A percentile compares a stretch with the other conserved stretches of the same genome.
These are phyloP conservation scores for Daldinia loculata DNA, from an alignment of 495 filamentous ascomycete species.

Conservation along the genomic window DNA sequence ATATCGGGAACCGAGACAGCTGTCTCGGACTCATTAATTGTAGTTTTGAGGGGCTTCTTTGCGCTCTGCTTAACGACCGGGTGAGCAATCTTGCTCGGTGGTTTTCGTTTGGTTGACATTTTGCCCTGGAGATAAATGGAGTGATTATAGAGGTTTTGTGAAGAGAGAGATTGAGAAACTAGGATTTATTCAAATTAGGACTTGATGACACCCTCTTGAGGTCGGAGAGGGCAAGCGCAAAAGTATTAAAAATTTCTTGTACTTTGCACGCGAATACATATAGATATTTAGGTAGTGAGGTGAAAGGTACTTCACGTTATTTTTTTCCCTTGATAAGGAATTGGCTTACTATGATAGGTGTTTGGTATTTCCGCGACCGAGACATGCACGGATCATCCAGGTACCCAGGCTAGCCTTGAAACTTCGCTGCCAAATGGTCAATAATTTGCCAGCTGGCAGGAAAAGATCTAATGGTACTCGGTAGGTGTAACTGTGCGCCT, in stretches of 20 bases:
- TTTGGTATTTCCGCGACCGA: constrained; percentile 33
- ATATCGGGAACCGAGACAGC: constrained; percentile 60
- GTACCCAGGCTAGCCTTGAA: not conserved
- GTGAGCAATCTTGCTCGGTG: constrained; percentile 55
- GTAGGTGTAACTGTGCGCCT: constrained; percentile 2
- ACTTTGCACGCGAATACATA: constrained; percentile 17
- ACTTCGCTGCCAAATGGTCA: not conserved
- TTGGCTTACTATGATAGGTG: constrained; percentile 23
- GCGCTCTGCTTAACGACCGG: constrained; percentile 65
- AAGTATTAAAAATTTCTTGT: constrained; percentile 7
- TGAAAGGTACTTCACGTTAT: constrained; percentile 3
- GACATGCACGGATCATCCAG: not conserved
- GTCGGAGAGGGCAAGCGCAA: not conserved
- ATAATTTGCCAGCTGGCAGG: not conserved
- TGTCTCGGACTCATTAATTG: constrained; percentile 78
- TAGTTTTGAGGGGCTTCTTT: constrained; percentile 65
- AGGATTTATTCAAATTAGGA: not conserved
- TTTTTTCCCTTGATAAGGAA: constrained; percentile 25
- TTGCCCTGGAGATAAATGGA: constrained; percentile 1
- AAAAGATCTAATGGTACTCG: not conserved
- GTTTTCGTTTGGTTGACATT: constrained; percentile 65
- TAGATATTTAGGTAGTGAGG: not conserved
- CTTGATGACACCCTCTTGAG: not conserved
- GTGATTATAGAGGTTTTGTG: not conserved
- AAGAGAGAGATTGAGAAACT: not conserved